phyloP scores from a whole-genome alignment of 2,329 filamentous ascomycete species.

The Apiospora saccharicola region DNA sequence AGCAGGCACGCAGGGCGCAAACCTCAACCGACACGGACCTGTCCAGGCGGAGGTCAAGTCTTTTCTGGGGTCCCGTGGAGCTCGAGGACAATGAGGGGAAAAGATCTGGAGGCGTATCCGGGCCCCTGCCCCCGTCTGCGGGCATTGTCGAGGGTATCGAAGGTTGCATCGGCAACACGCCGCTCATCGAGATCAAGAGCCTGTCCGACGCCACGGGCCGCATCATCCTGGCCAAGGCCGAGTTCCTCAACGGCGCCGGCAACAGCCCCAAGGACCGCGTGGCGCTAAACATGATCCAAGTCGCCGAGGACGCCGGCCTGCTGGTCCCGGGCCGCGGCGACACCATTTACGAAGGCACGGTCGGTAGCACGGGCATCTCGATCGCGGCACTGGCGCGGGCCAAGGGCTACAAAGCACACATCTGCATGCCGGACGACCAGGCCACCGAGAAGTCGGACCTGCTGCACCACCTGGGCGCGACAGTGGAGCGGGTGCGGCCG shows the following conservation, averaged over 20 bases:
- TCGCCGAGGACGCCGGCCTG: slow-evolving; percentile 80
- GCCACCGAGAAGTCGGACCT: slow-evolving; percentile 88
- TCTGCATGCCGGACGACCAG: slow-evolving; percentile 97
- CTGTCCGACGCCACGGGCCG: slow-evolving; percentile 88
- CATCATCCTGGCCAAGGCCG: slow-evolving; percentile 90
- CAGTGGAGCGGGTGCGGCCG: slow-evolving; percentile 89
- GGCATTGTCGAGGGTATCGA: slow-evolving; percentile 81
- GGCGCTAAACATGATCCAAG: slow-evolving; percentile 84
- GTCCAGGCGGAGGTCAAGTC: slow-evolving; percentile 48
- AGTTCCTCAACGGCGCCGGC: slow-evolving; percentile 95
- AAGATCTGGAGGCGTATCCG: slow-evolving; percentile 34
- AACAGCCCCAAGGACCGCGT: slow-evolving; percentile 96
- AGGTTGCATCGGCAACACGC: slow-evolving; percentile 92
- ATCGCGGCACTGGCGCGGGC: slow-evolving; percentile 88
- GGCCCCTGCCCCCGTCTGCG: slow-evolving; percentile 33
- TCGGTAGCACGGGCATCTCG: slow-evolving; percentile 95
- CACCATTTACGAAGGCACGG: slow-evolving; percentile 96
- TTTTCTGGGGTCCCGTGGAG: slow-evolving; percentile 58
- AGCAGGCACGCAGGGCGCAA: slow-evolving; percentile 35
- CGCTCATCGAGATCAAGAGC: slow-evolving; percentile 83
- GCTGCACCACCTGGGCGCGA: slow-evolving; percentile 86
- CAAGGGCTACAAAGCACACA: slow-evolving; percentile 89
- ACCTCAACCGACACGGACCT: slow-evolving; percentile 28
- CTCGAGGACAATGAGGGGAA: slow-evolving; percentile 63
- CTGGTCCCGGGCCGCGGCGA: slow-evolving; percentile 84